phyloP scores from a whole-genome alignment of 305 asterid genomes.

The Caryopteris hybrid region DNA sequence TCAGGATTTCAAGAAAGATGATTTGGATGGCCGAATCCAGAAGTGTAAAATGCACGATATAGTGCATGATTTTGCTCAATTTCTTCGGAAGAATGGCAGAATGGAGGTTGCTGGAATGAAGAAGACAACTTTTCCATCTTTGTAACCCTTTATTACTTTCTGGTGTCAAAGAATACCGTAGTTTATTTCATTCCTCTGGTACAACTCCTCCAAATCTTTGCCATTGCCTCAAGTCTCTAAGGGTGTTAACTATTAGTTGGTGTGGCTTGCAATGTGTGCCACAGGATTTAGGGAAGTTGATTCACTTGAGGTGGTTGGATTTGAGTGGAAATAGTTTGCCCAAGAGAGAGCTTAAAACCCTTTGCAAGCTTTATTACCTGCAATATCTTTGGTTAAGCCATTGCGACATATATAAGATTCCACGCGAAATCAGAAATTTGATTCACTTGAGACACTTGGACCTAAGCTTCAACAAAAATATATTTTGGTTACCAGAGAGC shows the following conservation, averaged over 20 bases:
- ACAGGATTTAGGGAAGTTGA: neutral
- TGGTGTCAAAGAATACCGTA: neutral
- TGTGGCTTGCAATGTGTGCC: neutral
- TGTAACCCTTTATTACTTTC: neutral
- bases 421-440: constrained; percentile 16
- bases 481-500: neutral
- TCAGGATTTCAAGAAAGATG: neutral
- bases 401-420: neutral
- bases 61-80: constrained; percentile 2
- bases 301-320: neutral
- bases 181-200: too few relatives aligned
- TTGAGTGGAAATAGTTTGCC: neutral
- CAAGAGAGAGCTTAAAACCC: neutral
- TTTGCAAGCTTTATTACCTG: neutral
- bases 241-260: neutral
- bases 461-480: fast-evolving
- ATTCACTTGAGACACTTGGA: neutral
- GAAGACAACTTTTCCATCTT: neutral
- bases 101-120: neutral
- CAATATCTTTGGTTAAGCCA: neutral
- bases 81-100: neutral
- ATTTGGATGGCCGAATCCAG: neutral
- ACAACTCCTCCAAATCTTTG: neutral
- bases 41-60: constrained; percentile 24
- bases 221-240: neutral